Evolutionary conservation across 352 stramenopile genomes (phyloP).

Genomic region (Phytophthora multivora): DNA sequence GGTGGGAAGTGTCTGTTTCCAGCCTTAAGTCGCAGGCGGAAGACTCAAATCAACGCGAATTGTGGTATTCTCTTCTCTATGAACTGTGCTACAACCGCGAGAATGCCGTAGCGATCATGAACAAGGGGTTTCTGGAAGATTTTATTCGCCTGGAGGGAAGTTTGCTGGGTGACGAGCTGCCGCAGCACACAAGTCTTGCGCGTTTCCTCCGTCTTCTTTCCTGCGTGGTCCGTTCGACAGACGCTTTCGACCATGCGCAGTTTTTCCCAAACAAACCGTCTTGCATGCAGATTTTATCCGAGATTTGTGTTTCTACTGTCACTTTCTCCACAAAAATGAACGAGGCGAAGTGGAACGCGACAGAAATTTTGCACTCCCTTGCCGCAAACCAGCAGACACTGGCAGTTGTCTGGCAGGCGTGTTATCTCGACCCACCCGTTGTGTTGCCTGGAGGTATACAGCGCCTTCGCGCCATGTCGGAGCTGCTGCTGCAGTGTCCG

Average conservation of each 20-base stretch:
- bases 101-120: constrained; percentile 16
- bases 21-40: not conserved
- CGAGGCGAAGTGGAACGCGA: constrained; percentile 12
- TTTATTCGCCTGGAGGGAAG: constrained; percentile 3
- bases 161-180: not conserved
- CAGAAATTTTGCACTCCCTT: constrained; percentile 12
- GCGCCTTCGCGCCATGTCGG: constrained; percentile 15
- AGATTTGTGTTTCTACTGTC: constrained; percentile 12
- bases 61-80: constrained; percentile 23
- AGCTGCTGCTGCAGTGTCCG: constrained; percentile 24
- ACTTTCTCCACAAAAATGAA: not conserved
- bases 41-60: not conserved
- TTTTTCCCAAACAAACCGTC: constrained; percentile 10
- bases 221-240: constrained; percentile 7
- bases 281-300: constrained; percentile 6
- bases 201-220: constrained; percentile 12
- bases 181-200: not conserved
- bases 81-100: constrained; percentile 13
- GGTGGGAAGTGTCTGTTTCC: constrained; percentile 7
- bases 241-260: not conserved
- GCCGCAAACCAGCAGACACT: constrained; percentile 6
- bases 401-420: constrained; percentile 1
- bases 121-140: constrained; percentile 11
- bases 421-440: not conserved
- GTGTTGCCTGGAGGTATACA: not conserved